Base-by-base conservation (phyloP, 352 stramenopile species). In the Poterioochromonas sp. region DNA sequence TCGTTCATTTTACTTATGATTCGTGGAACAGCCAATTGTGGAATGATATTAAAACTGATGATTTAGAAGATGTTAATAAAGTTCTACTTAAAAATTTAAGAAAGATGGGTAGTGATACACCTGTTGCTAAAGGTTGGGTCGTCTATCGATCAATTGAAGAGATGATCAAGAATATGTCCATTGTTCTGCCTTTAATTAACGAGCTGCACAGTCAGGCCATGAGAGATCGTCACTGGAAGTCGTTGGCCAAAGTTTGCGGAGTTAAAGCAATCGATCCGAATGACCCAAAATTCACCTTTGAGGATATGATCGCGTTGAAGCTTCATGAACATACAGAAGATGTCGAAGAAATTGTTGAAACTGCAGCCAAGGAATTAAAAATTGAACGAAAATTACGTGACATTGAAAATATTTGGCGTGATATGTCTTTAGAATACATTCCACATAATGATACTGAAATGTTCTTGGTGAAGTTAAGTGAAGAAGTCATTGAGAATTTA, bases 291-390 rank as follows among this genome's bases (percentile, higher is more conserved):
- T 98, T 98, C 80, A 97, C 96, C 83, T 87, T 99, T 0, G 88
- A 97, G 78, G 90, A 93, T 60, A 84, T 99, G 0, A 92, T 97
- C 87, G 90, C 94, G 76, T 90, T 91, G 0, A 83, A 90, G 70
- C 92, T 98, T 65, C 88, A 97, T 3, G 83, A 84, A 18, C 90
- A 88, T 78, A 92, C 92, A 35, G 90, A 94, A 29, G 92, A 98
- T n/a, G 97, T 99, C 51, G 92, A 98, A 86, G 94, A 98, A 84
- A 92, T 98, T 40, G 98, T 93, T 0, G 93, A 98, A 73, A 92
- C 92, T 26, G 95, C 95, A 0, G 93, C 97, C 76, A 94, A 99
- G 83, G 84, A 97, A 3, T 97, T 97, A 81, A 98, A 98, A 78
- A 92, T 98, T 79, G 83, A 95, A 20, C 88, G 96, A 71, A 85